Percentiles rank a stretch among this genome's conserved stretches.
These are phyloP conservation scores for Steccherinum ochraceum DNA, from an alignment of 768 basidiomycete species.

Conservation along the genomic window DNA sequence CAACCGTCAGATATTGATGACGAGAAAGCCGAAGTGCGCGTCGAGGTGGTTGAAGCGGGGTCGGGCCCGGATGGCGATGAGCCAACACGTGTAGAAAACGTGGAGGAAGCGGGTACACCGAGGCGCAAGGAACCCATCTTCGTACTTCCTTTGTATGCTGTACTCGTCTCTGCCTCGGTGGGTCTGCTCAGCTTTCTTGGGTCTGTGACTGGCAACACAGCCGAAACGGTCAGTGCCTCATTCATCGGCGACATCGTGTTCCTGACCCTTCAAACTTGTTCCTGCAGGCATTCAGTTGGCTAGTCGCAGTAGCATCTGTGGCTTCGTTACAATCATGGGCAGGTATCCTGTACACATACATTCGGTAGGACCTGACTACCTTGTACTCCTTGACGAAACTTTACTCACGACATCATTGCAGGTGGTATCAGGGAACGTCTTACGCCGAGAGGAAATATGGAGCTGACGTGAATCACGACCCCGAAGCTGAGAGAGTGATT, in stretches of 20 bases:
- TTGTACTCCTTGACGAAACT: too few relatives aligned
- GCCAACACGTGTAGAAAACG: neutral
- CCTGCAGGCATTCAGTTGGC: slow-evolving; percentile 15
- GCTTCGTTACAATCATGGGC: slow-evolving; percentile 21
- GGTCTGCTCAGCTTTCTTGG: slow-evolving; percentile 7
- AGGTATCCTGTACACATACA: slow-evolving; percentile 20
- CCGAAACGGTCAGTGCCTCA: slow-evolving; percentile 2
- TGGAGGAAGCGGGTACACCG: neutral
- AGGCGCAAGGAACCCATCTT: slow-evolving; percentile 2
- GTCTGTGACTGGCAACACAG: neutral
- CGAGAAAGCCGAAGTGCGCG: neutral
- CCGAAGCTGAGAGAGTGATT: slow-evolving; percentile 4
- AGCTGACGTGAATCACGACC: neutral
- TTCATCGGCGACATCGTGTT: neutral
- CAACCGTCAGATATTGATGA: neutral
- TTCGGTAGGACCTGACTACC: too few relatives aligned
- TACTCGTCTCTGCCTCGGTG: slow-evolving; percentile 6
- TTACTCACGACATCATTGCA: too few relatives aligned
- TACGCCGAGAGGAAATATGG: slow-evolving; percentile 16
- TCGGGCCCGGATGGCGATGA: neutral
- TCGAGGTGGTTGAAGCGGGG: neutral
- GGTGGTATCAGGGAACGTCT: slow-evolving; percentile 20
- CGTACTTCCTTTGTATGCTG: slow-evolving; percentile 8
- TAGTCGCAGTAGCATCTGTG: slow-evolving; percentile 16
- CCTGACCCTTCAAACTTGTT: neutral